A percentile compares a stretch with the other conserved stretches of the same genome.
Evolutionary conservation across 2,329 filamentous ascomycete genomes (phyloP).

Genomic region (Scleromitrula shiraiana): DNA sequence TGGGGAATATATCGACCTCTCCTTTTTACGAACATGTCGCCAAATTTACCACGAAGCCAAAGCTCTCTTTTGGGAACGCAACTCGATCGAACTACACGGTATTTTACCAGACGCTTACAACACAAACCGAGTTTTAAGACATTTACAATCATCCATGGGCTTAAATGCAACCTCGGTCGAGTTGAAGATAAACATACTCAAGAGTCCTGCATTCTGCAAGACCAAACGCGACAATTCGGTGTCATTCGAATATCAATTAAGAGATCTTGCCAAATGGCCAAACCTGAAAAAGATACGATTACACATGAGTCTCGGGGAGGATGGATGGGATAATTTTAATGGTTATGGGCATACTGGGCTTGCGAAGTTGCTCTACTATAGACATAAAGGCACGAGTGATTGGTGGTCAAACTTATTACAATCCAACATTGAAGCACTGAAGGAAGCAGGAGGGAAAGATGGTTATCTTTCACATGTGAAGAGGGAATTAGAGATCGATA

Average conservation of each 20-base stretch:
- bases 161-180: conserved; percentile 2
- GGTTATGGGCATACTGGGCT: conserved; percentile 8
- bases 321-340: conserved; percentile 5
- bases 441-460: not conserved
- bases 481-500: conserved; percentile 7
- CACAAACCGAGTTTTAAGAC: not conserved
- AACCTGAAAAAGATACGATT: conserved; percentile 6
- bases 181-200: conserved; percentile 6
- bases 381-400: not conserved
- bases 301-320: conserved; percentile 8
- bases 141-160: conserved; percentile 2
- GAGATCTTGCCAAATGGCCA: conserved; percentile 6
- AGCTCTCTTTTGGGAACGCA: conserved; percentile 6
- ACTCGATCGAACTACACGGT: conserved; percentile 5
- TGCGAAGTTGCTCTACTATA: conserved; percentile 7
- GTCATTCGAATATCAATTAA: conserved; percentile 8
- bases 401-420: conserved; percentile 6
- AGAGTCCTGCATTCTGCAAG: conserved; percentile 1
- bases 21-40: conserved; percentile 8
- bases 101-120: conserved; percentile 6
- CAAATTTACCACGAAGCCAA: conserved; percentile 9
- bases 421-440: conserved; percentile 3
- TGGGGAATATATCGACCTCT: conserved; percentile 4
- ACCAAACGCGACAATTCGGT: conserved; percentile 1
- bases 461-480: conserved; percentile 5